Percentiles rank a stretch among this genome's conserved stretches.
Conservation (phyloP, 495 filamentous ascomycete genomes). For the Penicillium malachiteum region DNA sequence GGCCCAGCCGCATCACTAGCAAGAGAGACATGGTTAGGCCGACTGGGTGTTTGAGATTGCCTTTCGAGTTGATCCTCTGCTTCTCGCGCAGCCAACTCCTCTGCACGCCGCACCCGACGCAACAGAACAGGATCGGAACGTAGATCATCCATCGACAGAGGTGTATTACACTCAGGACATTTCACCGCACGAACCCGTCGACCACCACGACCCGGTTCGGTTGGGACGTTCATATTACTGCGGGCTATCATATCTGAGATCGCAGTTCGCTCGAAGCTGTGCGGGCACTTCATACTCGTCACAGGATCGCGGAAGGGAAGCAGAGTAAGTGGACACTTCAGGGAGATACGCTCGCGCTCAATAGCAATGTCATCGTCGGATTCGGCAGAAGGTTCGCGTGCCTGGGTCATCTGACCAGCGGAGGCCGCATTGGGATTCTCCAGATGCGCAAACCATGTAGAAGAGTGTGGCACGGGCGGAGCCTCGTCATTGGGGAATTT, state of each 20-base stretch:
- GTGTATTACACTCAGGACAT: constrained; percentile 50
- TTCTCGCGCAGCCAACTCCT: constrained; percentile 29
- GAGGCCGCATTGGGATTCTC: constrained; percentile 34
- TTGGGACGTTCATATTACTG: constrained; percentile 28
- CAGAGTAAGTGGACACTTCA: constrained; percentile 82
- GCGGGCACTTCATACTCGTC: constrained; percentile 75
- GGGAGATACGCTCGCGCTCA: constrained; percentile 62
- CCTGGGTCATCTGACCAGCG: not conserved
- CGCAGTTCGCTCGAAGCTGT: constrained; percentile 76
- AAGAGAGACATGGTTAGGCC: constrained; percentile 14
- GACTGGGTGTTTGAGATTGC: constrained; percentile 1
- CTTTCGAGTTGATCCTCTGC: constrained; percentile 37
- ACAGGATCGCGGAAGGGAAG: constrained; percentile 67
- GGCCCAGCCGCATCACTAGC: constrained; percentile 20
- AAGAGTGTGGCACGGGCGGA: constrained; percentile 62
- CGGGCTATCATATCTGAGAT: constrained; percentile 62
- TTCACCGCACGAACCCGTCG: constrained; percentile 32
- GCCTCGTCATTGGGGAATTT: constrained; percentile 62
- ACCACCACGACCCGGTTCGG: constrained; percentile 13
- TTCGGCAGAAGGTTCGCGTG: constrained; percentile 33
- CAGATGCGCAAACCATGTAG: constrained; percentile 67
- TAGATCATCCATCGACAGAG: constrained; percentile 42
- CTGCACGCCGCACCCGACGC: constrained; percentile 39
- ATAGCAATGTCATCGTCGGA: constrained; percentile 79
- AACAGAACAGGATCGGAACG: constrained; percentile 41